Percentiles rank a stretch among this genome's conserved stretches.
These are phyloP conservation scores for Hyphopichia khmerensis DNA, from an alignment of 1,139 yeast genomes.

Conservation along the genomic window DNA sequence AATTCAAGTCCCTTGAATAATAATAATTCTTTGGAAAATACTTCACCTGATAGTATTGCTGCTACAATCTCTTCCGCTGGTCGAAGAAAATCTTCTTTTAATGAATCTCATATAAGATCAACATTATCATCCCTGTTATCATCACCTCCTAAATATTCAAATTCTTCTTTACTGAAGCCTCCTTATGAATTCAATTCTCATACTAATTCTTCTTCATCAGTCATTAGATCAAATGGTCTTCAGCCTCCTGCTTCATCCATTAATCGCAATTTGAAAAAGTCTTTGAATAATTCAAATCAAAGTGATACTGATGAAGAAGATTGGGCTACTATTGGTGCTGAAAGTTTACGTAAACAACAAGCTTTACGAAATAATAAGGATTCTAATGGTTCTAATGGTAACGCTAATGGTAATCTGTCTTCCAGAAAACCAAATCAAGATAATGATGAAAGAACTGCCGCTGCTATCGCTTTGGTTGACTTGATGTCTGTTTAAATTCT, in stretches of 20 bases:
- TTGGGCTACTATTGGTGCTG: slow-evolving; percentile 89
- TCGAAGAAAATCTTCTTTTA: slow-evolving; percentile 44
- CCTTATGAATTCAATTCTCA: slow-evolving; percentile 8
- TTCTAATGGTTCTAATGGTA: slow-evolving; percentile 6
- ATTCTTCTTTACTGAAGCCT: slow-evolving; percentile 5
- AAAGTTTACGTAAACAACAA: slow-evolving; percentile 40
- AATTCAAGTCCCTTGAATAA: slow-evolving; percentile 12
- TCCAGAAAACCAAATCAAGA: slow-evolving; percentile 6
- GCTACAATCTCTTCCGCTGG: slow-evolving; percentile 17
- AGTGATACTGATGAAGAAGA: slow-evolving; percentile 89
- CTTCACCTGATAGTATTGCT: slow-evolving; percentile 16
- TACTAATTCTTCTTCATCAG: slow-evolving; percentile 10
- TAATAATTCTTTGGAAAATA: slow-evolving; percentile 2
- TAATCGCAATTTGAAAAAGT: not conserved
- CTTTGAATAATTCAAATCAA: slow-evolving; percentile 7
- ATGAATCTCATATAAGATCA: slow-evolving; percentile 43
- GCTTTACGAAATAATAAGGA: slow-evolving; percentile 3
- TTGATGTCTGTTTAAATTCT: slow-evolving; percentile 38
- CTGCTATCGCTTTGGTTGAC: slow-evolving; percentile 64
- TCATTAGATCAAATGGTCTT: slow-evolving; percentile 1
- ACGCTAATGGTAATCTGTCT: slow-evolving; percentile 8
- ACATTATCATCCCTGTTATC: slow-evolving; percentile 29
- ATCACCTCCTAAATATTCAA: slow-evolving; percentile 4
- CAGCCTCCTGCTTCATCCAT: not conserved
- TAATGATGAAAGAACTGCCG: slow-evolving; percentile 47